Conservation (phyloP, 805 yeast genomes). For the Teunomyces atbi region DNA sequence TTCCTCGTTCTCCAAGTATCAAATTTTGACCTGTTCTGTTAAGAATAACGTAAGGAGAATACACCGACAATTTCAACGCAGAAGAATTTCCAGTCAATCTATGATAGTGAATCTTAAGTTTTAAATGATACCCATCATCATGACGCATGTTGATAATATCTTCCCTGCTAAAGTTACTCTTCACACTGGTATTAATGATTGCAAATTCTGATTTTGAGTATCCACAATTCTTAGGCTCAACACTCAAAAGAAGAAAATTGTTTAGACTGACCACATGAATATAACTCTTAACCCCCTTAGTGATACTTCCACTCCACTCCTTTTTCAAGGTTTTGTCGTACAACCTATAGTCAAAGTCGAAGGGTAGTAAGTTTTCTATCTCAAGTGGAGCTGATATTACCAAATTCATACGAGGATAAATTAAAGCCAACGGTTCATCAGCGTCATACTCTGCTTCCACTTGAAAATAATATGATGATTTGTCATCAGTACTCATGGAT, state of each 20-base stretch:
- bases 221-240: conserved; percentile 61
- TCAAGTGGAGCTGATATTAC: conserved; percentile 82
- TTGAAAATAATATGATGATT: conserved; percentile 62
- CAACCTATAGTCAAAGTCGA: conserved; percentile 69
- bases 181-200: conserved; percentile 59
- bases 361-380: conserved; percentile 81
- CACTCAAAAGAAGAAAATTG: conserved; percentile 68
- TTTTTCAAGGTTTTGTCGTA: conserved; percentile 70
- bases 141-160: conserved; percentile 48
- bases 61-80: conserved; percentile 67
- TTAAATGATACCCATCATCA: conserved; percentile 65
- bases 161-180: conserved; percentile 59
- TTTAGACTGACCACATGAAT: conserved; percentile 79
- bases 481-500: conserved; percentile 35
- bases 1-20: conserved; percentile 56
- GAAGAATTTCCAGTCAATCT: conserved; percentile 50
- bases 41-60: conserved; percentile 78
- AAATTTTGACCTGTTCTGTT: conserved; percentile 76
- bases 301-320: conserved; percentile 63
- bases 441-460: conserved; percentile 63
- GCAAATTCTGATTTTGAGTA: conserved; percentile 70
- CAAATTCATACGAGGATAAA: conserved; percentile 83
- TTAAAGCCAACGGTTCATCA: conserved; percentile 66
- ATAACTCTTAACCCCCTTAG: conserved; percentile 64
- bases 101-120: conserved; percentile 63